These are phyloP conservation scores for Lipomyces spencermartinsiae DNA, from an alignment of 805 yeast species.

Conservation along the genomic window DNA sequence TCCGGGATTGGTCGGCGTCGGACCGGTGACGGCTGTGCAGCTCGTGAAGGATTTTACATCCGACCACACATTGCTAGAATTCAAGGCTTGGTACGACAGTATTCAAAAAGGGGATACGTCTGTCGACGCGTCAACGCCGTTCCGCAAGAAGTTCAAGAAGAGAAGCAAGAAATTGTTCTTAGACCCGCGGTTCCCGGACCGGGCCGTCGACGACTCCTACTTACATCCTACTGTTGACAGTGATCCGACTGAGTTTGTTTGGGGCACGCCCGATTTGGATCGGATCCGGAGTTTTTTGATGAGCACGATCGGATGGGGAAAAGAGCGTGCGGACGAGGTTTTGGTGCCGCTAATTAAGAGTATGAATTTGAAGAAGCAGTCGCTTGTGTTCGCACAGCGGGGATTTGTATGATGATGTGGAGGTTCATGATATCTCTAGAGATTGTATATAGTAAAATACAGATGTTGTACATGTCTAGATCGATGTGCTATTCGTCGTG, in stretches of 20 bases:
- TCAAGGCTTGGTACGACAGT: slow-evolving; percentile 64
- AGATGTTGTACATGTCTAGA: slow-evolving; percentile 10
- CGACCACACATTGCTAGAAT: slow-evolving; percentile 51
- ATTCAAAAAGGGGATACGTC: slow-evolving; percentile 48
- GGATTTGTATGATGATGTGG: slow-evolving; percentile 13
- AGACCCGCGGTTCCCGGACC: slow-evolving; percentile 72
- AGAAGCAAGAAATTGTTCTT: slow-evolving; percentile 62
- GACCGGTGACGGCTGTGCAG: slow-evolving; percentile 93
- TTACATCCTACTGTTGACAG: slow-evolving; percentile 80
- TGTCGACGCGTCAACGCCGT: slow-evolving; percentile 54
- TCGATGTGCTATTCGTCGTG: slow-evolving; percentile 8
- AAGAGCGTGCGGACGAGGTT: slow-evolving; percentile 76
- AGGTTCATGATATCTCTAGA: not conserved
- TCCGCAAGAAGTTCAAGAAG: slow-evolving; percentile 64
- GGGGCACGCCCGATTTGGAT: slow-evolving; percentile 92
- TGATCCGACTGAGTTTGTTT: slow-evolving; percentile 75
- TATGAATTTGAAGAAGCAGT: slow-evolving; percentile 61
- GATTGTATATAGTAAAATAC: not conserved
- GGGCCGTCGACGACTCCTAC: slow-evolving; percentile 74
- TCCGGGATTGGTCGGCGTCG: slow-evolving; percentile 88
- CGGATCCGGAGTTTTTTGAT: slow-evolving; percentile 72
- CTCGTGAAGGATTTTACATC: slow-evolving; percentile 80
- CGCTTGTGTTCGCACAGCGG: slow-evolving; percentile 16
- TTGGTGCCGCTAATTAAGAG: slow-evolving; percentile 84
- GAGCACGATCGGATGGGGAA: slow-evolving; percentile 79